phyloP scores from a whole-genome alignment of 2,329 filamentous ascomycete genomes.

The Fusarium nelsonii region DNA sequence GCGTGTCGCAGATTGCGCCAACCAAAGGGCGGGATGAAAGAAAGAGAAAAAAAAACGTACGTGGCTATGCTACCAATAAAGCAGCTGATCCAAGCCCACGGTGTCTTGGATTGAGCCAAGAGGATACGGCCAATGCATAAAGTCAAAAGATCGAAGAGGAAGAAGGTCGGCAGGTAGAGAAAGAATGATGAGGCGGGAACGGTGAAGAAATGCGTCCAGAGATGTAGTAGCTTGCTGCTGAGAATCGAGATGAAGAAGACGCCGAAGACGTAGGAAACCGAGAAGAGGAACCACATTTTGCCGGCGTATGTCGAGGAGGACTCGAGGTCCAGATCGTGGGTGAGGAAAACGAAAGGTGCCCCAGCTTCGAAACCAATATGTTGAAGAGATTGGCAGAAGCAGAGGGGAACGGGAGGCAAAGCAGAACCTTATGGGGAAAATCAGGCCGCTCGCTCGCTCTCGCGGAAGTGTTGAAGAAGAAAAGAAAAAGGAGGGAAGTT shows the following conservation, averaged over 20 bases:
- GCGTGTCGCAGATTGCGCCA: background rate
- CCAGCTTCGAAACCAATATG: conserved; percentile 2
- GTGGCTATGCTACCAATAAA: conserved; percentile 42
- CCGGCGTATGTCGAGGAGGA: conserved; percentile 6
- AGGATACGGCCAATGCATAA: conserved; percentile 46
- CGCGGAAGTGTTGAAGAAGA: conserved; percentile 3
- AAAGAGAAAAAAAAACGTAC: conserved; percentile 36
- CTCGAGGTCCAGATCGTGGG: background rate
- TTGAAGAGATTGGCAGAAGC: conserved; percentile 25
- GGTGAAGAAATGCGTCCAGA: conserved; percentile 45
- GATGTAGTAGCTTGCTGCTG: conserved; percentile 48
- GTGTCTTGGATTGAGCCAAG: conserved; percentile 40
- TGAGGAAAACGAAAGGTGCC: background rate
- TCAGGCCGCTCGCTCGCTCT: conserved; percentile 24
- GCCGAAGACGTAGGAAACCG: conserved; percentile 48
- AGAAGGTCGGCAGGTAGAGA: conserved; percentile 51
- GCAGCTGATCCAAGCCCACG: conserved; percentile 40
- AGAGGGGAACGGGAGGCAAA: conserved; percentile 9
- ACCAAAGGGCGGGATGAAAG: background rate
- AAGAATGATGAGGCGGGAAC: conserved; percentile 49
- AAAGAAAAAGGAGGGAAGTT: conserved; percentile 11
- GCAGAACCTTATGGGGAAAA: background rate
- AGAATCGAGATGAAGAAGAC: conserved; percentile 49
- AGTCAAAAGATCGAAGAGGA: conserved; percentile 47
- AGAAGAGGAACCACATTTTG: conserved; percentile 42